Percentiles rank a stretch among this genome's conserved stretches.
phyloP scores from a whole-genome alignment of 1,284 basidiomycete species.

The Leccinum subspadiceum region DNA sequence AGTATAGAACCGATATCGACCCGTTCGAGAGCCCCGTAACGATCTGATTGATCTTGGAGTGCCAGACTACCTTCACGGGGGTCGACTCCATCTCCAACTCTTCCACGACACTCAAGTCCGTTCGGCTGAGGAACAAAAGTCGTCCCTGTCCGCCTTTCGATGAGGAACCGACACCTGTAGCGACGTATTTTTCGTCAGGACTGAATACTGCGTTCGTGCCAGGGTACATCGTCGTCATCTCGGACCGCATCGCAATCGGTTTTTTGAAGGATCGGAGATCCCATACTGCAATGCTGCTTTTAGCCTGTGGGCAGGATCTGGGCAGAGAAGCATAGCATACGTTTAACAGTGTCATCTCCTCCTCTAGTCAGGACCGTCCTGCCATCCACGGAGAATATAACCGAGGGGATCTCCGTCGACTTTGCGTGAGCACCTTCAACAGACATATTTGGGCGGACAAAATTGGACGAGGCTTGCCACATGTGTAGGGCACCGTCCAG shows the following conservation, averaged over 20 bases:
- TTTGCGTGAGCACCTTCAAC: conserved; percentile 86
- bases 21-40: conserved; percentile 87
- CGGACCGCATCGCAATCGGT: conserved; percentile 67
- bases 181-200: conserved; percentile 82
- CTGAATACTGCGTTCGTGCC: conserved; percentile 93
- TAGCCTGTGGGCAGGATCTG: conserved; percentile 3
- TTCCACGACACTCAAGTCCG: conserved; percentile 66
- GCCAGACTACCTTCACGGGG: conserved; percentile 89
- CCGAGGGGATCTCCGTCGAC: conserved; percentile 78
- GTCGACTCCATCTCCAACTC: conserved; percentile 67
- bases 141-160: conserved; percentile 67
- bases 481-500: conserved; percentile 89
- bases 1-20: conserved; percentile 86
- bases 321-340: conserved; percentile 50
- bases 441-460: conserved; percentile 83
- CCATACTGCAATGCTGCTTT: conserved; percentile 68
- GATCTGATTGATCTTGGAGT: conserved; percentile 98
- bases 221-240: conserved; percentile 79
- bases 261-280: conserved; percentile 87
- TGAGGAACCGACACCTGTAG: conserved; percentile 76
- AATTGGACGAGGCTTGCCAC: conserved; percentile 92
- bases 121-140: conserved; percentile 72
- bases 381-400: conserved; percentile 85
- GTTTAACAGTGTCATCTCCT: conserved; percentile 91
- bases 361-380: conserved; percentile 82